Percentiles rank a stretch among this genome's conserved stretches.
Evolutionary conservation across 306 rosid species (phyloP).

Genomic region (Mimosa bimucronata): DNA sequence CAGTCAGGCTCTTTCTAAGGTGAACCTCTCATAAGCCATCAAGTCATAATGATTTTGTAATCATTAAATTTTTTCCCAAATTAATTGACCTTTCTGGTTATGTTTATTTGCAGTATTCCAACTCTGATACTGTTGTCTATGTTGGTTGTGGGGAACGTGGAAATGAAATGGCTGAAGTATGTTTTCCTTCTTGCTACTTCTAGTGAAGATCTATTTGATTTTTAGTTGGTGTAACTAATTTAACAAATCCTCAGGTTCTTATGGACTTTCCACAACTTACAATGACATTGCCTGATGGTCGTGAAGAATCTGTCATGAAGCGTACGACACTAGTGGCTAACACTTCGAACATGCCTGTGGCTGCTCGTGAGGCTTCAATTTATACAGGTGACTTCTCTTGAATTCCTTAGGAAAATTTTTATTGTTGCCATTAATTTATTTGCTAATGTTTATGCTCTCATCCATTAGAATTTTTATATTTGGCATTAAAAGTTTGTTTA

Average conservation of each 20-base stretch:
- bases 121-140: conserved; percentile 90
- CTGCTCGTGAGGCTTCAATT: conserved; percentile 99
- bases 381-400: conserved; percentile 73
- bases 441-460: conserved; percentile 16
- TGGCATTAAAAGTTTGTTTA: conserved; percentile 23
- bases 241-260: conserved; percentile 66
- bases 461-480: conserved; percentile 8
- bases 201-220: conserved; percentile 4
- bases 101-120: conserved; percentile 75
- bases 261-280: conserved; percentile 99
- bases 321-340: conserved; percentile 99
- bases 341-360: conserved; percentile 99
- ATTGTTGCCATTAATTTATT: conserved; percentile 1
- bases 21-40: conserved; percentile 35
- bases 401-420: conserved; percentile 4
- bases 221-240: conserved; percentile 30
- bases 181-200: conserved; percentile 19
- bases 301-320: conserved; percentile 99
- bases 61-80: conserved; percentile 4
- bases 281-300: conserved; percentile 99
- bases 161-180: conserved; percentile 99
- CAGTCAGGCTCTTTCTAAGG: conserved; percentile 99
- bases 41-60: neutral
- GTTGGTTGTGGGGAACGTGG: conserved; percentile 99
- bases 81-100: conserved; percentile 30